Conservation (phyloP, 2,329 filamentous ascomycete species). For the Penicillium sp. region DNA sequence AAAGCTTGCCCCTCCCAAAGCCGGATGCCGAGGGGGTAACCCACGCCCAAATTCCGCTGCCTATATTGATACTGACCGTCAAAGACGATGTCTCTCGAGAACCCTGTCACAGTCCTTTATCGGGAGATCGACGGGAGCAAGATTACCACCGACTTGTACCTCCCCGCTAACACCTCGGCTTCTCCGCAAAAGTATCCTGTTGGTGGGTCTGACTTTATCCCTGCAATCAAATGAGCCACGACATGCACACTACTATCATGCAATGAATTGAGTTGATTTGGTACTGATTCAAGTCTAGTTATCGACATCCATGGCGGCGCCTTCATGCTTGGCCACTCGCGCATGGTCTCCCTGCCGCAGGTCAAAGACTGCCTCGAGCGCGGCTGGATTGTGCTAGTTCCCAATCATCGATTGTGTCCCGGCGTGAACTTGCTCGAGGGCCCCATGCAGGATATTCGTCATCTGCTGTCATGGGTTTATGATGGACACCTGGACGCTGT, state of each 20-base stretch:
- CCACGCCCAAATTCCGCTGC: not conserved
- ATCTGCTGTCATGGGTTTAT: slow-evolving; percentile 50
- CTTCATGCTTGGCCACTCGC: slow-evolving; percentile 48
- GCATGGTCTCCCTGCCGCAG: slow-evolving; percentile 46
- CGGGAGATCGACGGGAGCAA: slow-evolving; percentile 29
- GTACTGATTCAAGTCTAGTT: slow-evolving; percentile 28
- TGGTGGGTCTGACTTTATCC: slow-evolving; percentile 20
- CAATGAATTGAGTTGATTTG: not conserved
- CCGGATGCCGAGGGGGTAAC: not conserved
- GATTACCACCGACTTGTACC: slow-evolving; percentile 35
- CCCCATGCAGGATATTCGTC: slow-evolving; percentile 51
- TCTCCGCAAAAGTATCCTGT: slow-evolving; percentile 27
- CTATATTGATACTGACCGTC: not conserved
- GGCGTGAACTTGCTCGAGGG: slow-evolving; percentile 53
- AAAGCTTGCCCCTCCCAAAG: slow-evolving; percentile 1
- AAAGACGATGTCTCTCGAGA: slow-evolving; percentile 16
- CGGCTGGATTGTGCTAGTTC: slow-evolving; percentile 46
- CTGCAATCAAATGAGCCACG: not conserved
- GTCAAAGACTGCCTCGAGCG: slow-evolving; percentile 44
- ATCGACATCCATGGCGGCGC: slow-evolving; percentile 52
- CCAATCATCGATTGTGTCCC: slow-evolving; percentile 48
- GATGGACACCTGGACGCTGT: slow-evolving; percentile 38
- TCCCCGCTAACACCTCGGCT: slow-evolving; percentile 20
- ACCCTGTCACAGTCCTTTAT: slow-evolving; percentile 27
- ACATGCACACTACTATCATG: not conserved